Percentiles rank a stretch among this genome's conserved stretches.
Evolutionary conservation across 148 eudicot genomes (phyloP).

Genomic region (Persicaria tinctoria): DNA sequence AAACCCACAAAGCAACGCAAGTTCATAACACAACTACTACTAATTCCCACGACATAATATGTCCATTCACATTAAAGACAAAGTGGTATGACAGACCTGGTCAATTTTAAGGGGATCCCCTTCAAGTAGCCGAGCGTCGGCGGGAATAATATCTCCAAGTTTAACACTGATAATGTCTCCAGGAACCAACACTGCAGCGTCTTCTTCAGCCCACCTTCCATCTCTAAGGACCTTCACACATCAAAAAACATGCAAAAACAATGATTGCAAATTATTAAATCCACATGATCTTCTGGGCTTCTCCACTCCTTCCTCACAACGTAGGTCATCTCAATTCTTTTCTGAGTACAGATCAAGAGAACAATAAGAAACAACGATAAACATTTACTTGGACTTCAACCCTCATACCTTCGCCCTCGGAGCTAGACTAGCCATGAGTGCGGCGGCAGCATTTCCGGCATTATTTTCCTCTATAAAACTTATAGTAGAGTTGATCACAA

Average conservation of each 20-base stretch:
- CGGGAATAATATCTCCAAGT: constrained; percentile 93
- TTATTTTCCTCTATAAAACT: constrained; percentile 98
- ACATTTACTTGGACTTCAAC: not conserved
- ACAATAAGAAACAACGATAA: not conserved
- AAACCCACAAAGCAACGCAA: not conserved
- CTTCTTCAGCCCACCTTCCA: constrained; percentile 95
- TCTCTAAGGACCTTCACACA: constrained; percentile 62
- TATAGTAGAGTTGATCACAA: constrained; percentile 89
- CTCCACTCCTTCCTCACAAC: too few relatives aligned
- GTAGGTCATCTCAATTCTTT: not conserved
- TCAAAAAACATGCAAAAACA: not conserved
- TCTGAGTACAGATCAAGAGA: not conserved
- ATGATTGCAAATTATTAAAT: not conserved
- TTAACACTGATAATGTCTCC: constrained; percentile 89
- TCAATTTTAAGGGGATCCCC: constrained; percentile 98
- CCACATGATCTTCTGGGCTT: not conserved
- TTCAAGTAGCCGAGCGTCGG: constrained; percentile 95
- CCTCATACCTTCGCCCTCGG: constrained; percentile 86
- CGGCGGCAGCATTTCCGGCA: constrained; percentile 99
- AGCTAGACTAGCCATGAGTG: constrained; percentile 98
- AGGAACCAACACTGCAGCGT: constrained; percentile 81
- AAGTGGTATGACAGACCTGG: constrained; percentile 39
- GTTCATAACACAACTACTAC: not conserved
- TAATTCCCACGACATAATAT: not conserved
- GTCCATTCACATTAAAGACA: not conserved